Conservation (phyloP, 2,329 filamentous ascomycete species). For the Dendrostoma leiphaemia region DNA sequence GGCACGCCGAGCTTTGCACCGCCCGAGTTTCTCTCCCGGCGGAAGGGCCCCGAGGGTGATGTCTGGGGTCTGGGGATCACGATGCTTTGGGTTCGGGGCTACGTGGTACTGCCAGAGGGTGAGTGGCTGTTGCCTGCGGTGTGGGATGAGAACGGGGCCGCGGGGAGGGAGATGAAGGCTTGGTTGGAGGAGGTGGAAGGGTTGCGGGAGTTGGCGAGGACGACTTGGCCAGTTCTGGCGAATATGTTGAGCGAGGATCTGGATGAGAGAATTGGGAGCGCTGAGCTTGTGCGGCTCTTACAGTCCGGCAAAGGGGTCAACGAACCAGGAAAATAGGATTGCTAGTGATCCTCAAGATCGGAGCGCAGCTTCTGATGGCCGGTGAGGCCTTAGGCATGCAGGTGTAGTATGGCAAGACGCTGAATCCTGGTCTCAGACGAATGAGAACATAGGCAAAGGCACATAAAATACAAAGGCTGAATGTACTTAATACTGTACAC, state of each 20-base stretch:
- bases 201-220: background rate
- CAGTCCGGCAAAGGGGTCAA: too few species aligned
- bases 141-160: background rate
- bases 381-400: too few species aligned
- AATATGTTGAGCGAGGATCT: slow-evolving; percentile 4
- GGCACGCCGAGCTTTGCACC: slow-evolving; percentile 18
- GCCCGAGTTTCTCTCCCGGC: slow-evolving; percentile 13
- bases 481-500: too few species aligned
- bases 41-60: slow-evolving; percentile 14
- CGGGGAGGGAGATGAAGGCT: slow-evolving; percentile 1
- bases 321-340: too few species aligned
- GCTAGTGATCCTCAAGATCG: too few species aligned
- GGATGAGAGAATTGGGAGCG: too few species aligned
- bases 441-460: too few species aligned
- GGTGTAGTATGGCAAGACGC: too few species aligned
- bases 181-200: background rate
- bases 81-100: slow-evolving; percentile 15
- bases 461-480: too few species aligned
- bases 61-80: slow-evolving; percentile 20
- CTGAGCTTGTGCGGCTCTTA: too few species aligned
- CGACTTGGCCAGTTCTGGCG: background rate
- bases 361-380: too few species aligned
- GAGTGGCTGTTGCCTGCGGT: slow-evolving; percentile 15
- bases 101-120: slow-evolving; percentile 16
- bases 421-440: too few species aligned